Evolutionary conservation across 2,329 filamentous ascomycete genomes (phyloP), one percentile per base, ranked within the genome.

Genomic region (Dothistroma pini): DNA sequence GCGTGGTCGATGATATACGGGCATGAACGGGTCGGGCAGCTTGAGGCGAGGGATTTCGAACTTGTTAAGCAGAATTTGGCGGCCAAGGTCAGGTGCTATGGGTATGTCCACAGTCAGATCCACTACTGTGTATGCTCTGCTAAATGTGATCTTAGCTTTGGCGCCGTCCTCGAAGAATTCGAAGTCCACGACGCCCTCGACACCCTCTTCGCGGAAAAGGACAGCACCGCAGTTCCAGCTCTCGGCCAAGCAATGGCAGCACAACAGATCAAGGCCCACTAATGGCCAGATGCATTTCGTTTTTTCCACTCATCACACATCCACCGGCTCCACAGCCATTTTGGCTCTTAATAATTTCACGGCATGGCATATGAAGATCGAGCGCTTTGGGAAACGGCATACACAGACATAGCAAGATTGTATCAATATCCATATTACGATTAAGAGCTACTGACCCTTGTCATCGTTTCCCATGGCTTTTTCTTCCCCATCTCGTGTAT

Each of bases 11-110:
- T 90, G 77, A 83, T 97, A 54, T 79, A 91, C 64, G 83, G 81
- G 51, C 88, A 95, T 75, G 84, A 88, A 29, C 82, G 88, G 63
- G 86, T 93, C 66, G 73, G 74, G 6, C 86, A 89, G 66, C 77
- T 96, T 38, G 61, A 54, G 19, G 58, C 57, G 22, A 22, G 44
- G 29, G 66, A 68, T 41, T 55, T 68, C 29, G 64, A 68, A 56
- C 57, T 61, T 16, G 56, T 68, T 54, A 66, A 68, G 54, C 57
- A 57, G 29, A 60, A 62, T 25, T 81, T 97, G 59, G 80, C 85
- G 68, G 83, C 83, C 59, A 97, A 96, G 77, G 87, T 96, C 61
- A 85, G 92, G 65, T 97, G 95, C 75, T 97, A 97, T 75, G 95
- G 95, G 90, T 93, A 78, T 71, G 88, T 83, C 48, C 16, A 58